Evolutionary conservation across 345 rosid species (phyloP).

Genomic region (Sisymbrium irio): DNA sequence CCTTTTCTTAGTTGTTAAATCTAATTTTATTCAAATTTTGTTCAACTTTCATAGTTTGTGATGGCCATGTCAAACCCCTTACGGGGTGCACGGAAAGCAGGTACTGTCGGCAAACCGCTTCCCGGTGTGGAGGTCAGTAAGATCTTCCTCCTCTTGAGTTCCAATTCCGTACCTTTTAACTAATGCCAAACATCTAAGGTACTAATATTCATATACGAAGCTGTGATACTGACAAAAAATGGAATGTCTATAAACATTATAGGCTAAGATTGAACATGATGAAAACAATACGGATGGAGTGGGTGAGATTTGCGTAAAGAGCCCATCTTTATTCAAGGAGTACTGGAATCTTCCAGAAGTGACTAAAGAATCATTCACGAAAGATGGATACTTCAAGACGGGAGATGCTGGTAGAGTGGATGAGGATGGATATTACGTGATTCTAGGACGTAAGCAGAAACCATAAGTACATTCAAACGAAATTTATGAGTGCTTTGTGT

Average conservation of each 20-base stretch:
- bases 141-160: background rate
- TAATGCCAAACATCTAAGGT: background rate
- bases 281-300: constrained; percentile 48
- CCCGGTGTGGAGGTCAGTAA: constrained; percentile 85
- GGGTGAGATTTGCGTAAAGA: constrained; percentile 87
- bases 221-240: constrained; percentile 2
- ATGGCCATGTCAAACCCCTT: constrained; percentile 96
- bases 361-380: constrained; percentile 73
- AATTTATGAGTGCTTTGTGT: background rate
- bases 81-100: constrained; percentile 71
- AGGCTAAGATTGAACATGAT: constrained; percentile 77
- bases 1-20: background rate
- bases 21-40: background rate
- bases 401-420: constrained; percentile 91
- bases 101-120: constrained; percentile 96
- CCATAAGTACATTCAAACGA: background rate
- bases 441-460: constrained; percentile 83
- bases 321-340: constrained; percentile 91
- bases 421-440: constrained; percentile 82
- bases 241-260: constrained; percentile 16
- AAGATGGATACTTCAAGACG: constrained; percentile 90
- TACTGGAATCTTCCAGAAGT: constrained; percentile 98
- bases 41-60: constrained; percentile 58
- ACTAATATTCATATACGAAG: background rate
- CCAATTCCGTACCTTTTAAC: constrained; percentile 7